Evolutionary conservation across 139 green algal species (phyloP).

Genomic region (Volvox reticuliferus): DNA sequence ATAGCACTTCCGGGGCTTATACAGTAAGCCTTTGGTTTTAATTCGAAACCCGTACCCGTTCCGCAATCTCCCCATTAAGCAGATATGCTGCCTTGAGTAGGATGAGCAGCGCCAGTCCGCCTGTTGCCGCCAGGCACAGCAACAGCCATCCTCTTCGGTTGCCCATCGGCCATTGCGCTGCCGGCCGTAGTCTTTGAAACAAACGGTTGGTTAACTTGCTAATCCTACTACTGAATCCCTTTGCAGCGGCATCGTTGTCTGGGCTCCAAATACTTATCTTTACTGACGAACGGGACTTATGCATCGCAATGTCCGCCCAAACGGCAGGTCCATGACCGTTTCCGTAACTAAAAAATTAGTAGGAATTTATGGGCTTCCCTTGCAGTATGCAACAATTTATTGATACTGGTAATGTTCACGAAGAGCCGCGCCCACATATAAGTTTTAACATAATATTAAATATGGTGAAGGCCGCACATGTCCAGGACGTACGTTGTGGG

Average conservation of each 20-base stretch:
- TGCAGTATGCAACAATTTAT: too few relatives aligned
- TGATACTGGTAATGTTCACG: too few relatives aligned
- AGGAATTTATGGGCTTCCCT: too few relatives aligned
- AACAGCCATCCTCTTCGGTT: background rate
- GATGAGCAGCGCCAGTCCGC: background rate
- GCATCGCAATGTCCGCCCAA: background rate
- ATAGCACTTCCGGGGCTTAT: too few relatives aligned
- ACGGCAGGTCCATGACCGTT: background rate
- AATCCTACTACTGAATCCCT: background rate
- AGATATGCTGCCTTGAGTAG: background rate
- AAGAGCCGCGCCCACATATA: too few relatives aligned
- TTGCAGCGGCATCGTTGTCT: conserved; percentile 9
- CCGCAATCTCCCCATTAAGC: background rate
- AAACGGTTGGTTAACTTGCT: background rate
- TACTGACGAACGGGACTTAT: background rate
- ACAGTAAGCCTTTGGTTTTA: too few relatives aligned
- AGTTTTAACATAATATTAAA: too few relatives aligned
- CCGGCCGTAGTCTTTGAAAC: background rate
- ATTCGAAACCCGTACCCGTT: background rate
- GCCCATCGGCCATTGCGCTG: conserved; percentile 11
- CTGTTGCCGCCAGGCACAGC: background rate
- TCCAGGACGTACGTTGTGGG: too few relatives aligned
- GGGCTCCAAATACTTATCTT: background rate
- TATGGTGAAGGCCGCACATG: too few relatives aligned
- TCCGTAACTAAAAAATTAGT: too few relatives aligned